Base-by-base conservation (phyloP, 257 asterid genomes). In the Scutellaria barbata region DNA sequence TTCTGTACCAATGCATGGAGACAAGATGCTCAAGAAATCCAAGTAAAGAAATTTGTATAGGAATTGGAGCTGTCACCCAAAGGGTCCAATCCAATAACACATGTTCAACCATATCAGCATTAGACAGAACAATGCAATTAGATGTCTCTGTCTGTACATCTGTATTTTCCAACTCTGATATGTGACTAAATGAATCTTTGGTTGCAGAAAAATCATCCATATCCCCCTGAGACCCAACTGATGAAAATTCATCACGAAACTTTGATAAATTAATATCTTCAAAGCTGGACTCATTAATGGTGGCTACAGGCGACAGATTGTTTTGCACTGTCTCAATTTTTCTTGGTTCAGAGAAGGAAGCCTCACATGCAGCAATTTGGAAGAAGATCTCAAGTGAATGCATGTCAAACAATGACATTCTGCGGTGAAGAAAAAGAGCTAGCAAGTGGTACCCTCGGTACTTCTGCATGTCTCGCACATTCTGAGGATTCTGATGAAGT, bases 1-100 rank as follows among this genome's bases (percentile, higher is more conserved):
- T 89, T 81, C 99, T 87, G 77, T 95, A 95, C 99, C 99, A 92
- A 76, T 95, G 99, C 99, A 95, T 95, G 77, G 99, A 95, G 78
- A 95, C 99, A 7, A 95, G 86, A 83, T 92, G 96, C 90, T 95
- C 99, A 75, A 95, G 96, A 82, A 95, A 95, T 57, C 98, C 98
- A 75, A 95, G 86, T 48, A 95, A 81, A 68, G 98, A 78, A 71
- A 95, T 87, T 71, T 92, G 99, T 79, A 95, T 87, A 39, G 95
- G 88, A 63, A 92, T 80, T 1, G 97, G 92, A 54, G 99, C 95
- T 50, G 85, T 78, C 63, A 89, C 98, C 99, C 99, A 95, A 68
- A 95, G 84, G 18, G 99, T 92, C 99, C 99, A 92, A 82, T 95
- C 99, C 96, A 95, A 85, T 81, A 95, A 79, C 67, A 95, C 97